phyloP scores from a whole-genome alignment of 2,329 filamentous ascomycete species.

The Colletotrichum chrysophilum region DNA sequence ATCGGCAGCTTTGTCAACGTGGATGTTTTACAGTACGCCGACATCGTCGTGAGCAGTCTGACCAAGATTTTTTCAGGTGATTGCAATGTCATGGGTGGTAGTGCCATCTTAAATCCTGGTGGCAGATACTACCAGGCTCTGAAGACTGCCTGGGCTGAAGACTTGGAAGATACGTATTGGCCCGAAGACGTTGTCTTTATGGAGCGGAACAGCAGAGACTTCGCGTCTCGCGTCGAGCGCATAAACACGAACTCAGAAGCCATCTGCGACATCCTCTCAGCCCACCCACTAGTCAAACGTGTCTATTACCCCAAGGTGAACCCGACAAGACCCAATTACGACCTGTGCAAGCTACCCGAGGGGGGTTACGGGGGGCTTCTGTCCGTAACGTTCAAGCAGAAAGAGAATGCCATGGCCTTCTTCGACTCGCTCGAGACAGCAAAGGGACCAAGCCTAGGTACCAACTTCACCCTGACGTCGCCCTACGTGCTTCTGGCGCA shows the following conservation, averaged over 20 bases:
- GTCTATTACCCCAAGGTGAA: constrained; percentile 89
- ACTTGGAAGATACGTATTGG: constrained; percentile 93
- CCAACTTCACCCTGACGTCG: constrained; percentile 92
- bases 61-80: constrained; percentile 98
- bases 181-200: constrained; percentile 93
- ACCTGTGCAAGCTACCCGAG: constrained; percentile 72
- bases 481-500: constrained; percentile 94
- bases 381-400: constrained; percentile 79
- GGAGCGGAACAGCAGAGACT: constrained; percentile 95
- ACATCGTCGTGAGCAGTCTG: constrained; percentile 91
- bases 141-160: constrained; percentile 66
- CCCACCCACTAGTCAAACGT: constrained; percentile 69
- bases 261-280: constrained; percentile 74
- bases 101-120: constrained; percentile 67
- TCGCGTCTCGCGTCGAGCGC: constrained; percentile 79
- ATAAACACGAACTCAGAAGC: constrained; percentile 87
- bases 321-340: constrained; percentile 74
- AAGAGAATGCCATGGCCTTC: constrained; percentile 76
- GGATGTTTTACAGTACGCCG: constrained; percentile 86
- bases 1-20: constrained; percentile 97
- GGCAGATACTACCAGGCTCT: constrained; percentile 73
- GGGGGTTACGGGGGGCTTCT: constrained; percentile 92
- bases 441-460: constrained; percentile 94
- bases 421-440: constrained; percentile 86
- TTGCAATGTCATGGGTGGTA: constrained; percentile 97